Evolutionary conservation across 179 eudicot genomes (phyloP).

Genomic region (Silene coronaria): DNA sequence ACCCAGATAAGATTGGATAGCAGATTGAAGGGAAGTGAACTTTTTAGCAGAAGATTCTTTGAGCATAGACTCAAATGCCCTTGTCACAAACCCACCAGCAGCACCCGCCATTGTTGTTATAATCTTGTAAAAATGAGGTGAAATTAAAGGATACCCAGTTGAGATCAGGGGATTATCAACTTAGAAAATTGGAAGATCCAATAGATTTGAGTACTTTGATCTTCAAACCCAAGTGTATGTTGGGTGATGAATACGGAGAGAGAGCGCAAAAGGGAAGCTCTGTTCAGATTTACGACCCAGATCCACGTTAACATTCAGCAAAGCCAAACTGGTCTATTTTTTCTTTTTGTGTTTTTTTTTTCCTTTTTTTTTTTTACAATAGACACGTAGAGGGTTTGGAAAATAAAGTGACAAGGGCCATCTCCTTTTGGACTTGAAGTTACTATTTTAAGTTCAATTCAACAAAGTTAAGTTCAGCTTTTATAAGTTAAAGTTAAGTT

Average conservation of each 20-base stretch:
- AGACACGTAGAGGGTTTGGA: no score
- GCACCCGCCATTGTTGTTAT: slow-evolving; percentile 51
- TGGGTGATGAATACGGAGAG: background rate
- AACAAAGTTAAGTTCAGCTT: no score
- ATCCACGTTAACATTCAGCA: background rate
- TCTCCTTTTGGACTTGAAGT: no score
- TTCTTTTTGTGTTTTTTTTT: no score
- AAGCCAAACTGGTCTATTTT: no score
- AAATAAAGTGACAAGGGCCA: no score
- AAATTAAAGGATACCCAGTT: slow-evolving; percentile 19
- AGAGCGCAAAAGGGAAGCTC: background rate
- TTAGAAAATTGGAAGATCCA: slow-evolving; percentile 12
- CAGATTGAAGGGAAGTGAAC: slow-evolving; percentile 54
- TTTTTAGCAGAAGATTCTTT: slow-evolving; percentile 75
- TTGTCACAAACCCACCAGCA: slow-evolving; percentile 82
- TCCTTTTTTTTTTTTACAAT: no score
- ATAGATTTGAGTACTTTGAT: background rate
- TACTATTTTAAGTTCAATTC: no score
- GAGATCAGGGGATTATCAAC: slow-evolving; percentile 19
- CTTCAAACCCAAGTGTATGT: background rate
- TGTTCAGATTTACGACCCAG: background rate
- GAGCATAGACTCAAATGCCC: slow-evolving; percentile 90
- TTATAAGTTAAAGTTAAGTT: no score
- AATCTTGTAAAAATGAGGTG: background rate
- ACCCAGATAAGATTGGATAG: slow-evolving; percentile 67